Evolutionary conservation across 2,329 filamentous ascomycete genomes (phyloP).

Genomic region (Neopestalotiopsis rosae): DNA sequence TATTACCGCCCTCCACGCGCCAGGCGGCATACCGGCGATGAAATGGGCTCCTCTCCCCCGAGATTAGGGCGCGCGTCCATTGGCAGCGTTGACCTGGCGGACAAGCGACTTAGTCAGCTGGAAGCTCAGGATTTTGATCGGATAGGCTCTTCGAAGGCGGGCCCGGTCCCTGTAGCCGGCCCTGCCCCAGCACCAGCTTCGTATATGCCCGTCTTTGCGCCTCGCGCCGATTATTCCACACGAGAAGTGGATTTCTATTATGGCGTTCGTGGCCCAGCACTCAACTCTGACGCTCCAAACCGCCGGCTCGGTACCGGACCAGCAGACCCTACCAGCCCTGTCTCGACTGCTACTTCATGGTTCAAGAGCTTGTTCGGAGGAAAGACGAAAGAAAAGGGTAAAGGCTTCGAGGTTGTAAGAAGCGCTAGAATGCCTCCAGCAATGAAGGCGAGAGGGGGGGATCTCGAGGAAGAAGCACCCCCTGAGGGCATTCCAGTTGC

Average conservation of each 20-base stretch:
- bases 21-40: slow-evolving; percentile 67
- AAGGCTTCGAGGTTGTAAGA: slow-evolving; percentile 95
- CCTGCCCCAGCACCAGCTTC: slow-evolving; percentile 43
- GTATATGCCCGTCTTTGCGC: slow-evolving; percentile 51
- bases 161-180: slow-evolving; percentile 47
- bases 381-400: slow-evolving; percentile 92
- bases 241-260: slow-evolving; percentile 98
- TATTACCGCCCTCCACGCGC: slow-evolving; percentile 88
- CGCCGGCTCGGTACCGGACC: slow-evolving; percentile 91
- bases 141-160: slow-evolving; percentile 45
- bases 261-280: slow-evolving; percentile 83
- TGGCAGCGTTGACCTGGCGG: slow-evolving; percentile 42
- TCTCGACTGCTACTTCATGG: slow-evolving; percentile 90
- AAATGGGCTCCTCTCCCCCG: slow-evolving; percentile 38
- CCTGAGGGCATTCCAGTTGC: slow-evolving; percentile 70
- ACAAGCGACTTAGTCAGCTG: slow-evolving; percentile 44
- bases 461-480: slow-evolving; percentile 69
- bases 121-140: slow-evolving; percentile 48
- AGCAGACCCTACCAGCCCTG: slow-evolving; percentile 89
- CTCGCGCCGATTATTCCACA: slow-evolving; percentile 84
- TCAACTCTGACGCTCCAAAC: slow-evolving; percentile 81
- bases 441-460: slow-evolving; percentile 62
- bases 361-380: slow-evolving; percentile 79
- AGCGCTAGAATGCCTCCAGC: slow-evolving; percentile 85
- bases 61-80: slow-evolving; percentile 42